phyloP scores from a whole-genome alignment of 2,329 filamentous ascomycete species.

The Bipolaris oryzae region DNA sequence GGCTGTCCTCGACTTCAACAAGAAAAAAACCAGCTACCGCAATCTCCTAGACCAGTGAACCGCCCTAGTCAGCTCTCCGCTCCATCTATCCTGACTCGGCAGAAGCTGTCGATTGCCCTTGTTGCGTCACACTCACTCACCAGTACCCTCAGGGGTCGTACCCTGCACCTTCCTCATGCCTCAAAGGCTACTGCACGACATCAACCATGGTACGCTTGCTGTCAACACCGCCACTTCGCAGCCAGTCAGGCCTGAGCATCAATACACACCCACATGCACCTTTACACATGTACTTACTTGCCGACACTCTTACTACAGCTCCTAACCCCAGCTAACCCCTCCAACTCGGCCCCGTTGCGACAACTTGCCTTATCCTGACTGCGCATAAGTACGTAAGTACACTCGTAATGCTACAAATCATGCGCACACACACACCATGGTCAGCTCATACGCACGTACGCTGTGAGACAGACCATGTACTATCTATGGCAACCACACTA shows the following conservation, averaged over 20 bases:
- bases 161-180: slow-evolving; percentile 10
- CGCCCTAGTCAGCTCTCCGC: not conserved
- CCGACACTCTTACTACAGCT: too few species aligned
- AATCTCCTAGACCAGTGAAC: slow-evolving; percentile 4
- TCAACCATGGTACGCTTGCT: slow-evolving; percentile 13
- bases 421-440: not conserved
- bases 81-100: slow-evolving; percentile 7
- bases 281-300: too few species aligned
- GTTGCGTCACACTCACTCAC: slow-evolving; percentile 4
- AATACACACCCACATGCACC: not conserved
- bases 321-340: not conserved
- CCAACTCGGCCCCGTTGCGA: not conserved
- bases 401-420: not conserved
- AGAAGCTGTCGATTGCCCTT: not conserved
- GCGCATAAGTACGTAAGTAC: too few species aligned
- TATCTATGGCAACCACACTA: not conserved
- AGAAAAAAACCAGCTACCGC: slow-evolving; percentile 2
- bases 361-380: not conserved
- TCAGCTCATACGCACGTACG: not conserved
- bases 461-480: too few species aligned
- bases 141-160: slow-evolving; percentile 2
- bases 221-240: not conserved
- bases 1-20: slow-evolving; percentile 1
- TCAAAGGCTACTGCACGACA: slow-evolving; percentile 17
- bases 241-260: slow-evolving; percentile 1